These are phyloP conservation scores for Leccinum rimulosum DNA, from an alignment of 768 basidiomycete species.

Conservation along the genomic window DNA sequence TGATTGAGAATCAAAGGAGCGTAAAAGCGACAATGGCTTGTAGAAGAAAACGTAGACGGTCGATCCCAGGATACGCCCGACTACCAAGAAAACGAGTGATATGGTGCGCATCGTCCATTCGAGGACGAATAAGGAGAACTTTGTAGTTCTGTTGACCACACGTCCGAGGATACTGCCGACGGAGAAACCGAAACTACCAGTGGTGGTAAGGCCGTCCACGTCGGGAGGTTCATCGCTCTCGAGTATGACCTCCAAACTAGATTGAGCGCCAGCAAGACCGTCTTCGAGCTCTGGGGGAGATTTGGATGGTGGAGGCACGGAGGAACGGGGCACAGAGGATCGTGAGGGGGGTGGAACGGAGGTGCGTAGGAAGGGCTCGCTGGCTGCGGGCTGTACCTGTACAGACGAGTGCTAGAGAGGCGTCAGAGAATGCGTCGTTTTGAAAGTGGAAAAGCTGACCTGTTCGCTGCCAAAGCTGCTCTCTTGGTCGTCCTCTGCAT, in stretches of 20 bases:
- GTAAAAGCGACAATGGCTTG: constrained; percentile 45
- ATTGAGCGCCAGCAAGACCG: constrained; percentile 41
- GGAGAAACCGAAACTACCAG: constrained; percentile 35
- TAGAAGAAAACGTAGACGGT: constrained; percentile 46
- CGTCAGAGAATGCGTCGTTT: constrained; percentile 8
- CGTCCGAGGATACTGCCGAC: constrained; percentile 46
- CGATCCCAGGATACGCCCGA: constrained; percentile 50
- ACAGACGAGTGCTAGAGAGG: constrained; percentile 24
- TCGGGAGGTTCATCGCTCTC: constrained; percentile 57
- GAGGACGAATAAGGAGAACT: constrained; percentile 32
- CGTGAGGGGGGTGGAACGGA: constrained; percentile 40
- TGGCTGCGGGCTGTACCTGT: constrained; percentile 34
- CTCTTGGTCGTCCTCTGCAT: constrained; percentile 50
- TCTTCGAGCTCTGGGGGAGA: constrained; percentile 16
- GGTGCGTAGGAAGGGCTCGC: constrained; percentile 29
- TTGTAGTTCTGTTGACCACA: constrained; percentile 36
- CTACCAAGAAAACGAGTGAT: constrained; percentile 38
- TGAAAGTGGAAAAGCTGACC: constrained; percentile 35
- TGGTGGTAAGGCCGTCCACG: constrained; percentile 28
- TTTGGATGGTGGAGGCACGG: constrained; percentile 41
- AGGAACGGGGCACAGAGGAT: constrained; percentile 37
- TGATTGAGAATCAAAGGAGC: constrained; percentile 32
- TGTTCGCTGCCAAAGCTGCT: constrained; percentile 37
- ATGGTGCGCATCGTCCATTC: constrained; percentile 27
- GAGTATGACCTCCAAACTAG: constrained; percentile 59